Percentiles rank a stretch among this genome's conserved stretches.
Conservation (phyloP, 345 rosid species). For the Turnera subulata region DNA sequence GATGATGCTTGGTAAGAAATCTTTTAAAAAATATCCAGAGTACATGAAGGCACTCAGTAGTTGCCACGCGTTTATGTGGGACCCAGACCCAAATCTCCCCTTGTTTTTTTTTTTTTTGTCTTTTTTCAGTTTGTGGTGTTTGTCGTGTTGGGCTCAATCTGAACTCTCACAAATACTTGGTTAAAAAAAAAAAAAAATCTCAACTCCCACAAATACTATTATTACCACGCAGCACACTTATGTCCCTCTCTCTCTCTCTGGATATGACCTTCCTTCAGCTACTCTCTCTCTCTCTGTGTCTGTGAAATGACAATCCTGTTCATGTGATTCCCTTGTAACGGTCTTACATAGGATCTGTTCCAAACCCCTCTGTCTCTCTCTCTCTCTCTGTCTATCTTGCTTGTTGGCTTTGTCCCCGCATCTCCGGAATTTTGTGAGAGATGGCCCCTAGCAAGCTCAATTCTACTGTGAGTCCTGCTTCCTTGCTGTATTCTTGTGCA, state of each 20-base stretch:
- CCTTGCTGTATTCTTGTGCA: background rate
- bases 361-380: background rate
- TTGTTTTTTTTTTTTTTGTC: no score
- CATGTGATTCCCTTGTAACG: background rate
- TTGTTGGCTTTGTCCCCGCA: background rate
- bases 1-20: no score
- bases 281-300: background rate
- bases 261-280: background rate
- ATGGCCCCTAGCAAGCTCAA: slow-evolving; percentile 56
- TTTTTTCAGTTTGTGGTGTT: no score
- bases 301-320: background rate
- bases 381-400: background rate
- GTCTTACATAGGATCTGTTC: background rate
- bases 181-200: no score
- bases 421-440: slow-evolving; percentile 6
- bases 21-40: no score
- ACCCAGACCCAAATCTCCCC: background rate
- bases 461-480: slow-evolving; percentile 38
- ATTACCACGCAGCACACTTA: background rate
- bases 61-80: background rate
- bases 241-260: background rate
- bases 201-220: no score
- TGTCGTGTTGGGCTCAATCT: no score
- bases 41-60: no score
- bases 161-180: no score